phyloP scores from a whole-genome alignment of 1,284 basidiomycete genomes.

The Pseudozyma hubeiensis region DNA sequence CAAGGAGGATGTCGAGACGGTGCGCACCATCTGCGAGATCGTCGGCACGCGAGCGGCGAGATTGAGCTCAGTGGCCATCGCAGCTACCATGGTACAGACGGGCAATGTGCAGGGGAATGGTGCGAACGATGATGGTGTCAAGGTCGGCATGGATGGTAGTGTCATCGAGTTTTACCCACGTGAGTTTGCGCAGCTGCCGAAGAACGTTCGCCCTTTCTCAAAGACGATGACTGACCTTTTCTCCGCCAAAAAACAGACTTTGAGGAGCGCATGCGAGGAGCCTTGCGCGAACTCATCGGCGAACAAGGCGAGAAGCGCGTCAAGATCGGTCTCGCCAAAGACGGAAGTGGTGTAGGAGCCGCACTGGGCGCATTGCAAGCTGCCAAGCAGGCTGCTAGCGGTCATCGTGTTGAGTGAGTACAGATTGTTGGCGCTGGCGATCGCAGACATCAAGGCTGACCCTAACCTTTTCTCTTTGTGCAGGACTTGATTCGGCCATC shows the following conservation, averaged over 20 bases:
- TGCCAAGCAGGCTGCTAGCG: conserved; percentile 53
- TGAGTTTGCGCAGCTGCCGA: not conserved
- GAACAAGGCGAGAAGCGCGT: conserved; percentile 81
- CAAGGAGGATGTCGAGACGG: conserved; percentile 75
- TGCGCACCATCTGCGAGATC: conserved; percentile 81
- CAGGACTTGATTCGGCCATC: conserved; percentile 6
- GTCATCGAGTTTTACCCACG: conserved; percentile 78
- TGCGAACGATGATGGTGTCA: conserved; percentile 61
- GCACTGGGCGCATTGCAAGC: conserved; percentile 57
- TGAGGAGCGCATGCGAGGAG: conserved; percentile 79
- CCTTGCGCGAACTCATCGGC: conserved; percentile 82
- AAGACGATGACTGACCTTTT: not conserved
- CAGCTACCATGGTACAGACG: conserved; percentile 86
- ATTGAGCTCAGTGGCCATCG: conserved; percentile 86
- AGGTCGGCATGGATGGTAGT: conserved; percentile 69
- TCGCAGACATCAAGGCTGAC: not conserved
- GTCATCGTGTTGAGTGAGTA: conserved; percentile 54
- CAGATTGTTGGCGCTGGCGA: no score
- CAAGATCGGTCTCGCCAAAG: conserved; percentile 91
- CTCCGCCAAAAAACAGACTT: conserved; percentile 77
- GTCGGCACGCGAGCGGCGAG: conserved; percentile 85
- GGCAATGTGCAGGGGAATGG: conserved; percentile 72
- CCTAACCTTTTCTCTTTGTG: not conserved
- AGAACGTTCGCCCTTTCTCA: not conserved
- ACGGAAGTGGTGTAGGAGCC: conserved; percentile 90